A percentile compares a stretch with the other conserved stretches of the same genome.
Conservation (phyloP, 768 basidiomycete species). For the Hebeloma cylindrosporum region DNA sequence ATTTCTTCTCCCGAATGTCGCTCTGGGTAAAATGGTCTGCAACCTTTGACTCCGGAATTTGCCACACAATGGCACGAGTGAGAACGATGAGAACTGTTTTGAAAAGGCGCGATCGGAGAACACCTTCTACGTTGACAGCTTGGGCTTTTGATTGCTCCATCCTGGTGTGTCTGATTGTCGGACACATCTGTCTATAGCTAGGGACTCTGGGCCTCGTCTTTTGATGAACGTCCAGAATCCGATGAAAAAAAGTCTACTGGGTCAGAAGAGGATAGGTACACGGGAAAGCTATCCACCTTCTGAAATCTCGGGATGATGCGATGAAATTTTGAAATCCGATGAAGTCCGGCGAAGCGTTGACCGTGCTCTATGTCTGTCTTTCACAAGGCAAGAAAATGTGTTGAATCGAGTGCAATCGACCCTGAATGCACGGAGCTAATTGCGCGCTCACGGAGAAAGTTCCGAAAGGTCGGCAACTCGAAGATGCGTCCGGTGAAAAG, state of each 20-base stretch:
- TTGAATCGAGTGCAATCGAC: slow-evolving; percentile 23
- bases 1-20: slow-evolving; percentile 13
- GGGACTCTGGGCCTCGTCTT: slow-evolving; percentile 6
- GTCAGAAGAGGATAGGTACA: background rate
- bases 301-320: slow-evolving; percentile 6
- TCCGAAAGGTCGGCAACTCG: slow-evolving; percentile 32
- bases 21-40: slow-evolving; percentile 8
- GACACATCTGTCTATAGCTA: slow-evolving; percentile 17
- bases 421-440: slow-evolving; percentile 37
- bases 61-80: slow-evolving; percentile 23
- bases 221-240: slow-evolving; percentile 8
- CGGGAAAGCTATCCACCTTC: slow-evolving; percentile 12
- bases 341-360: slow-evolving; percentile 10
- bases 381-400: slow-evolving; percentile 8
- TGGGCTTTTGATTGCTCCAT: slow-evolving; percentile 9
- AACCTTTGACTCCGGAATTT: slow-evolving; percentile 7
- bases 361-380: slow-evolving; percentile 10
- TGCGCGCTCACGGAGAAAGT: slow-evolving; percentile 33
- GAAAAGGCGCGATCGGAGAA: slow-evolving; percentile 12
- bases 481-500: slow-evolving; percentile 30
- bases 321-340: slow-evolving; percentile 9
- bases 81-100: slow-evolving; percentile 13
- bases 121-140: slow-evolving; percentile 22
- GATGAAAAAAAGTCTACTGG: slow-evolving; percentile 8
- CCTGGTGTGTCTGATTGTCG: slow-evolving; percentile 2